Base-by-base conservation (phyloP, 169 alveolate species). In the Eimeria maxima region DNA sequence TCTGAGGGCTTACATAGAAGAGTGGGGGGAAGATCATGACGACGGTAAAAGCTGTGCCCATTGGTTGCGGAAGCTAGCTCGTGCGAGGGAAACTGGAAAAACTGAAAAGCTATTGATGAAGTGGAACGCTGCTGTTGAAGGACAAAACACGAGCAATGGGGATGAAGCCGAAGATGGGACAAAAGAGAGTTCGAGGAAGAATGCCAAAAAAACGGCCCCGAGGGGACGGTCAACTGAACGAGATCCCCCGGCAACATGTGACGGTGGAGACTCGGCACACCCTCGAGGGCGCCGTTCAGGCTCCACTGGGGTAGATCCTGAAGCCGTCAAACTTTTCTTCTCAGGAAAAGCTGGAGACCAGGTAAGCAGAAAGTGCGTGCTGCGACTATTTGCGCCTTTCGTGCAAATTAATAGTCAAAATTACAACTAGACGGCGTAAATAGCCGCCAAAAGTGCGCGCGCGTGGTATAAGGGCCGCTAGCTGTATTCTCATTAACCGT, bases 261-360 rank as follows among this genome's bases (percentile, higher is more conserved):
- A 42, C 42, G 69, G 44, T 45, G 67, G 65, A 47, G 45, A 67
- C 42, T 44, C 88, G 47, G 55, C 60, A 13, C 89, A 42, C 27
- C 7, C 89, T 14, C 91, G 74, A 29, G 91, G 91, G 14, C 91
- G 55, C 57, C 44, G 50, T 29, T 29, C 71, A 83, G 76, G 91
- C 18, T 83, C 91, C 38, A 42, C 44, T 16, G 13, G 67, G 94
- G 67, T 87, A 29, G 83, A 87, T 44, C 94, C 78, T 16, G 94
- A 87, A 87, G 84, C 83, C 65, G 81, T 65, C 65, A 87, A 87
- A 65, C 94, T 87, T 0, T 87, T 87, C 71, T 87, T 87, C n/a
- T 60, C 94, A 16, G 94, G 94, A 60, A 87, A 87, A 87, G 94
- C 94, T 63, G 94, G 83, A 29, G 94, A 87, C 83, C 94, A 87